phyloP scores from a whole-genome alignment of 345 rosid genomes.

The Ceriops tagal region DNA sequence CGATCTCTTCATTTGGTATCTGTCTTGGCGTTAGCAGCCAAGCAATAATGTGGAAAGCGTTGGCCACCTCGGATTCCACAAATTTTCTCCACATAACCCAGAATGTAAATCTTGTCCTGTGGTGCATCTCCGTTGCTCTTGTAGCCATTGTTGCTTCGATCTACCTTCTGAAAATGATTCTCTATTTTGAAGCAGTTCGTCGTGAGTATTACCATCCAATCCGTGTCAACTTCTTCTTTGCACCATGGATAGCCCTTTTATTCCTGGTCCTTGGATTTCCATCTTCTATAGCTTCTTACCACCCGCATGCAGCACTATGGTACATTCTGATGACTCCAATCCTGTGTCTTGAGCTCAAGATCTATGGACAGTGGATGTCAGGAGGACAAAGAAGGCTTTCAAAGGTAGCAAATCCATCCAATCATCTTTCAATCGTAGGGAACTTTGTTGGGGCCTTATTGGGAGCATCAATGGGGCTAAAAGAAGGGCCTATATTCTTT shows the following conservation, averaged over 20 bases:
- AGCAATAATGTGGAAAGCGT: constrained; percentile 83
- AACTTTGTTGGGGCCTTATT: constrained; percentile 87
- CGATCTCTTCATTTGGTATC: constrained; percentile 78
- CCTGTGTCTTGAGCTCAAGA: constrained; percentile 68
- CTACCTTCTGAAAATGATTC: constrained; percentile 56
- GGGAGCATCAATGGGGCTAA: constrained; percentile 86
- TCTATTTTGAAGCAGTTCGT: constrained; percentile 86
- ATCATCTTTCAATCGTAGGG: constrained; percentile 78
- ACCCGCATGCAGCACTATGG: constrained; percentile 55
- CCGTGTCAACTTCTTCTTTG: constrained; percentile 91
- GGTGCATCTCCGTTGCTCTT: constrained; percentile 65
- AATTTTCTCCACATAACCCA: constrained; percentile 61
- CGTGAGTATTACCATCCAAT: constrained; percentile 83
- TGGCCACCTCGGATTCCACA: constrained; percentile 59
- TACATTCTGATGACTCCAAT: constrained; percentile 79
- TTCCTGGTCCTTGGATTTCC: constrained; percentile 79
- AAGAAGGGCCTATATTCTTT: constrained; percentile 91
- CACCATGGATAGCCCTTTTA: constrained; percentile 78
- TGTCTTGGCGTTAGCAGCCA: constrained; percentile 92
- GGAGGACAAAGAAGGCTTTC: constrained; percentile 88
- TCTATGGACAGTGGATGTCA: constrained; percentile 98
- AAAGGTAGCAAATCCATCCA: constrained; percentile 88
- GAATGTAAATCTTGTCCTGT: constrained; percentile 47
- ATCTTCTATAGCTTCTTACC: constrained; percentile 36
- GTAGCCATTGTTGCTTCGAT: constrained; percentile 40